Base-by-base conservation (phyloP, 2,329 filamentous ascomycete genomes). In the Amphichorda felina region DNA sequence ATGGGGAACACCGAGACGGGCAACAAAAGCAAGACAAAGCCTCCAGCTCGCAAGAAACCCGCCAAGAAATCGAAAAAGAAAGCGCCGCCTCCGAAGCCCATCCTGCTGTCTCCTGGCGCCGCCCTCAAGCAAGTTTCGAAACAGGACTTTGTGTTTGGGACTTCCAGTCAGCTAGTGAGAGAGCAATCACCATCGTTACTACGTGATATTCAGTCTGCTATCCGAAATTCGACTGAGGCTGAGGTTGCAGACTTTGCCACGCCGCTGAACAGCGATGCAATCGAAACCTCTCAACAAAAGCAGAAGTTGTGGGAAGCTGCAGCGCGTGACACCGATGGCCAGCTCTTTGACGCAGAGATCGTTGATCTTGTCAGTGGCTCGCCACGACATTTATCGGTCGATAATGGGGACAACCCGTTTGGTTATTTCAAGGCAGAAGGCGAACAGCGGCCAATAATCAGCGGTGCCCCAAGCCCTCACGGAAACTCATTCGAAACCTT, bases 101-200 rank as follows among this genome's bases (percentile, higher is more conserved):
- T 71, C 14, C 53, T 93, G 2, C 60, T 84, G 9, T 84, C 82
- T 1, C 85, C 85, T 0, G 63, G 61, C 33, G 71, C 79, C 17
- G 86, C 84, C 2, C 56, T 79, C 30, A 71, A 71, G 35, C 70
- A 80, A 44, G 70, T 82, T 11, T 65, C 72, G 3, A 63, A 70
- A 2, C 86, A 91, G 51, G 75, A 87, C 40, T 83, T 88, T 49
- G 59, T 93, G 0, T 94, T 94, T 56, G 86, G 85, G 1, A 91
- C 85, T 0, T 88, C 82, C 2, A 93, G 86, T 52, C 86, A 94
- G 52, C 60, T 94, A 17, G 80, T 79, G 11, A 62, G 70, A 37
- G 82, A 86, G 38, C 75, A 86, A 25, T 83, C 81, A 0, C 81
- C 82, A 0, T 71, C 70, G 0, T 68, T 78, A 17, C 54, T 83